Conservation (phyloP, 148 eudicot species). For the Fagopyrum esculentum region DNA sequence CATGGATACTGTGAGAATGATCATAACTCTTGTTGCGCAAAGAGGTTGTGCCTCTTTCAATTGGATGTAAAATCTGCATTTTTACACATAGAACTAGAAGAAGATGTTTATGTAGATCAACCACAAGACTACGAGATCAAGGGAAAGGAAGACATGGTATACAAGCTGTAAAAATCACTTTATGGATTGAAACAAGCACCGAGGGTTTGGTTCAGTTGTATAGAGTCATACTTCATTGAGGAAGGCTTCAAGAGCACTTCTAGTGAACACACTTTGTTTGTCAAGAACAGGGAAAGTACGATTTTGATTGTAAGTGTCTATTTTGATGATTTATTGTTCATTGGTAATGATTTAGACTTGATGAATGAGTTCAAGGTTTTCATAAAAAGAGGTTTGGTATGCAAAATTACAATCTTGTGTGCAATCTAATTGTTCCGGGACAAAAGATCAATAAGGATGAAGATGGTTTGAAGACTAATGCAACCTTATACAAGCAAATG, state of each 20-base stretch:
- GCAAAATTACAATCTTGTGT: not conserved
- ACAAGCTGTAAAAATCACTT: not conserved
- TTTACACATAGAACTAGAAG: too few species aligned
- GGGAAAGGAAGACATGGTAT: not conserved
- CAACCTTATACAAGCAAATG: conserved; percentile 4
- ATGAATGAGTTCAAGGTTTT: not conserved
- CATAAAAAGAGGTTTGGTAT: not conserved
- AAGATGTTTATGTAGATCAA: too few species aligned
- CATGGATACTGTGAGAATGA: not conserved
- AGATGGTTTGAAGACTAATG: not conserved
- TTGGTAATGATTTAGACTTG: not conserved
- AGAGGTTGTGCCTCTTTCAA: not conserved
- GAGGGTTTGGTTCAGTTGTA: not conserved
- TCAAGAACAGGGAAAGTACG: not conserved
- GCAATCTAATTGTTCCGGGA: not conserved
- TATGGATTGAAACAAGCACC: not conserved
- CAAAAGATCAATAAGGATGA: not conserved
- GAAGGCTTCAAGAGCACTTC: not conserved
- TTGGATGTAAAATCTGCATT: not conserved
- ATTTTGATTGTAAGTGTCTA: not conserved
- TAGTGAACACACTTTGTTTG: not conserved
- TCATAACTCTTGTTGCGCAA: not conserved
- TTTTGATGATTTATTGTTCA: not conserved
- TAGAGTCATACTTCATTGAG: not conserved
- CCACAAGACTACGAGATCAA: not conserved